Percentiles rank a stretch among this genome's conserved stretches.
Evolutionary conservation across 345 rosid species (phyloP).

Genomic region (Populus tremula): DNA sequence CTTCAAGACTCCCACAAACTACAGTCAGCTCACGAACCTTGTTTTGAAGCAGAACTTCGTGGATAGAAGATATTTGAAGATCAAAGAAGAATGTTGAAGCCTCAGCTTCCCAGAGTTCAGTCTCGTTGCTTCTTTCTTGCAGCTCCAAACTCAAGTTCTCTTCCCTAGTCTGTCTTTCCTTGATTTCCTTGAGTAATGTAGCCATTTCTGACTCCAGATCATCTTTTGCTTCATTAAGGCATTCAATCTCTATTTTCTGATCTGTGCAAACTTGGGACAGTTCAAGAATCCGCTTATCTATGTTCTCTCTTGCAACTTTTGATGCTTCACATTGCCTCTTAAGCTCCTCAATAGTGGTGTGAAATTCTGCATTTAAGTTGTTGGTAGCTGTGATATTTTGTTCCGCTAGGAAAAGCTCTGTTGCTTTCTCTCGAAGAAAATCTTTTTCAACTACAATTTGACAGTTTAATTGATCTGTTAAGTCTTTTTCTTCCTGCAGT

Average conservation of each 20-base stretch:
- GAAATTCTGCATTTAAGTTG: slow-evolving; percentile 48
- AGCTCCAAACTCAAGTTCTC: slow-evolving; percentile 70
- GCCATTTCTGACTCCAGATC: slow-evolving; percentile 50
- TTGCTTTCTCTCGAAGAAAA: slow-evolving; percentile 51
- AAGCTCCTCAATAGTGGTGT: slow-evolving; percentile 59
- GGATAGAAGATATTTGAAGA: slow-evolving; percentile 65
- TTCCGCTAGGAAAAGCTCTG: slow-evolving; percentile 62
- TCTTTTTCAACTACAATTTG: slow-evolving; percentile 50
- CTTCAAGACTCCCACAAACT: slow-evolving; percentile 19
- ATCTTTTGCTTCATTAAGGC: slow-evolving; percentile 49
- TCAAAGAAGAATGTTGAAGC: slow-evolving; percentile 88
- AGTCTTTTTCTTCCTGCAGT: slow-evolving; percentile 49
- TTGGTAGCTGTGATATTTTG: slow-evolving; percentile 63
- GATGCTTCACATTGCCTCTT: slow-evolving; percentile 54
- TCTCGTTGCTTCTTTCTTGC: slow-evolving; percentile 70
- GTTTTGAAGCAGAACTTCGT: slow-evolving; percentile 59
- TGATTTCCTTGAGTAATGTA: slow-evolving; percentile 41
- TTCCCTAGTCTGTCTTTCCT: slow-evolving; percentile 51
- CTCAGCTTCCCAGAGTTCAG: slow-evolving; percentile 86
- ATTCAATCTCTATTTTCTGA: slow-evolving; percentile 45
- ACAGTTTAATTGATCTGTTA: slow-evolving; percentile 54
- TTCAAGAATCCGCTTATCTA: slow-evolving; percentile 46
- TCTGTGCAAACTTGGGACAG: slow-evolving; percentile 36
- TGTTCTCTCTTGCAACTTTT: slow-evolving; percentile 30
- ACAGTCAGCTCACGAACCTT: slow-evolving; percentile 34